phyloP scores from a whole-genome alignment of 164 flowering plant species.

The Macadamia integrifolia region DNA sequence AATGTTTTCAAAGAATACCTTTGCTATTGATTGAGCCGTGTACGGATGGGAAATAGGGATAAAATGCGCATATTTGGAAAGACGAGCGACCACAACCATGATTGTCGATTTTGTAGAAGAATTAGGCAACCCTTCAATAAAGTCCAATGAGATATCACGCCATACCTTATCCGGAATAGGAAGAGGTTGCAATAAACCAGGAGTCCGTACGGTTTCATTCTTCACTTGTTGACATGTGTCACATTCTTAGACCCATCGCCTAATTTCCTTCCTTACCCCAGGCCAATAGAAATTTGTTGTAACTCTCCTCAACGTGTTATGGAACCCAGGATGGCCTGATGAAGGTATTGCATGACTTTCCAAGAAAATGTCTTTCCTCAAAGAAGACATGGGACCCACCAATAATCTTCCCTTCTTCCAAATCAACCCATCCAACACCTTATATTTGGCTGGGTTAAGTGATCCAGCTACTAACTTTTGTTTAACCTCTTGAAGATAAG shows the following conservation, averaged over 20 bases:
- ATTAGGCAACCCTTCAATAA: not conserved
- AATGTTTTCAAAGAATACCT: not conserved
- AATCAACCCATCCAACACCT: too few species aligned
- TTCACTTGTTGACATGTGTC: not conserved
- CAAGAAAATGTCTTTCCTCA: too few species aligned
- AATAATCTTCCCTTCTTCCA: too few species aligned
- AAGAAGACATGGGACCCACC: too few species aligned
- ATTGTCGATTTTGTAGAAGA: not conserved
- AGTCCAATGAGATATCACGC: not conserved
- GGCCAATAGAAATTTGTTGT: not conserved
- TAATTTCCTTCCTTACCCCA: too few species aligned
- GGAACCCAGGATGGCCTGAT: not conserved
- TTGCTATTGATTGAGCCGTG: not conserved
- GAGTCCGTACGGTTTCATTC: not conserved
- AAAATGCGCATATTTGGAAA: not conserved
- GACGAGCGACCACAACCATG: not conserved
- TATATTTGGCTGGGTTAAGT: too few species aligned
- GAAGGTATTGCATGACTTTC: too few species aligned
- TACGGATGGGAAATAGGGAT: not conserved
- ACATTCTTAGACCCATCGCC: not conserved
- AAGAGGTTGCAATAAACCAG: not conserved
- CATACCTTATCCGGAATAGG: not conserved
- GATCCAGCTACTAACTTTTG: too few species aligned
- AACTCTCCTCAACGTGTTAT: not conserved
- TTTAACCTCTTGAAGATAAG: not conserved